phyloP scores from a whole-genome alignment of 345 rosid species.

The Abelmoschus esculentus region DNA sequence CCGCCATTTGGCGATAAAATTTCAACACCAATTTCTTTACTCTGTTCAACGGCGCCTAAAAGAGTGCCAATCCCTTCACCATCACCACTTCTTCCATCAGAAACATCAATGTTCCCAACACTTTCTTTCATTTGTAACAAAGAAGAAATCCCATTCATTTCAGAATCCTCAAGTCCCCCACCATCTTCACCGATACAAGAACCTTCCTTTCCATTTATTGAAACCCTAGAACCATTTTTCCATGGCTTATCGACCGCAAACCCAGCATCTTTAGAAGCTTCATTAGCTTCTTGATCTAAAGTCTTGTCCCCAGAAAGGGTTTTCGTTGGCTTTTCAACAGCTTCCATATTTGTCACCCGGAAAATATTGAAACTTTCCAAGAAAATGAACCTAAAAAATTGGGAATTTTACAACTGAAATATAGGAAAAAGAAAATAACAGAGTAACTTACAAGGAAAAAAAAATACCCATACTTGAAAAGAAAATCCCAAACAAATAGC shows the following conservation, averaged over 20 bases:
- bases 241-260: slow-evolving; percentile 5
- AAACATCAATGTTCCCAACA: slow-evolving; percentile 4
- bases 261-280: background rate
- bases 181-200: slow-evolving; percentile 8
- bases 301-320: slow-evolving; percentile 9
- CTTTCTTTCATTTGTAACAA: slow-evolving; percentile 45
- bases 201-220: slow-evolving; percentile 28
- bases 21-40: slow-evolving; percentile 14
- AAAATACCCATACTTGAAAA: background rate
- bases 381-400: slow-evolving; percentile 13
- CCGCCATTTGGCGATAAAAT: slow-evolving; percentile 7
- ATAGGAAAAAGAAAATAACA: background rate
- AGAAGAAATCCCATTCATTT: slow-evolving; percentile 63
- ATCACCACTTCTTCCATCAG: slow-evolving; percentile 11
- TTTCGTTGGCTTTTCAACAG: slow-evolving; percentile 16
- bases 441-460: too few species aligned
- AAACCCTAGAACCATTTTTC: slow-evolving; percentile 39
- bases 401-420: background rate
- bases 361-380: background rate
- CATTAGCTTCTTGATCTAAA: slow-evolving; percentile 18
- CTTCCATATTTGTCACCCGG: slow-evolving; percentile 23
- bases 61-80: slow-evolving; percentile 26
- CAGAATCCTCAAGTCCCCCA: slow-evolving; percentile 42
- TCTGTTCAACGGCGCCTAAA: slow-evolving; percentile 27
- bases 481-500: background rate